Base-by-base conservation (phyloP, 177 flowering plant genomes). In the Vitis hybrid region DNA sequence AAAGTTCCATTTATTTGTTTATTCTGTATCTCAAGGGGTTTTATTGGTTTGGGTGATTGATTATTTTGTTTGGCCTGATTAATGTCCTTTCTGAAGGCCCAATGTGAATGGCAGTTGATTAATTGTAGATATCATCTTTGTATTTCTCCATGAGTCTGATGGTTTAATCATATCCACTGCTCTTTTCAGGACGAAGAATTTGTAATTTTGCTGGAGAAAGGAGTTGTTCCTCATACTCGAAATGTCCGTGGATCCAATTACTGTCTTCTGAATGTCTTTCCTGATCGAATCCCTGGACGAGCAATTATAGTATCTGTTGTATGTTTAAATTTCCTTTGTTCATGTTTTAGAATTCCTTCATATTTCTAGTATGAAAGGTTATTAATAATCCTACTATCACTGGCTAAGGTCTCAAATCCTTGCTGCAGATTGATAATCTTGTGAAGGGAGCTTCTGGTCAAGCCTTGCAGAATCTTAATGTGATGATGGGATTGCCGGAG, bases 401-500 rank as follows among this genome's bases (percentile, higher is more conserved):
- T 17, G 30, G 30, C 59, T 65, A 19, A 75, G 51, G 56, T 49
- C n/a, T 48, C 7, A 5, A 14, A 70, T 56, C 59, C n/a, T 75
- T 70, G 24, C 8, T 84, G 83, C 91, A 94, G 99, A 96, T 96
- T 77, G 99, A 96, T 77, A 96, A 94, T 75, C 88, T 94, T 61
- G 93, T 96, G 66, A 96, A 96, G 82, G 99, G 99, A 80, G 99
- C 98, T 79, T 94, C 99, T 6, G 99, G 99, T 68, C 99, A 96
- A 81, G 98, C 99, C n/a, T 67, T 96, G 13, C 97, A 96, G 74
- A 96, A 96, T 83, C 92, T 96, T 8, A 96, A 96, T 76, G 65
- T 94, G 73, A 96, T 96, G 97, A 77, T 93, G 87, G 98, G 97
- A 72, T 81, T 81, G 73, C 91, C 97, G 3, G 97, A 94, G 81